Evolutionary conservation across 805 yeast genomes (phyloP), one percentile per base, ranked within the genome.

Genomic region (Komagataella kurtzmanii): DNA sequence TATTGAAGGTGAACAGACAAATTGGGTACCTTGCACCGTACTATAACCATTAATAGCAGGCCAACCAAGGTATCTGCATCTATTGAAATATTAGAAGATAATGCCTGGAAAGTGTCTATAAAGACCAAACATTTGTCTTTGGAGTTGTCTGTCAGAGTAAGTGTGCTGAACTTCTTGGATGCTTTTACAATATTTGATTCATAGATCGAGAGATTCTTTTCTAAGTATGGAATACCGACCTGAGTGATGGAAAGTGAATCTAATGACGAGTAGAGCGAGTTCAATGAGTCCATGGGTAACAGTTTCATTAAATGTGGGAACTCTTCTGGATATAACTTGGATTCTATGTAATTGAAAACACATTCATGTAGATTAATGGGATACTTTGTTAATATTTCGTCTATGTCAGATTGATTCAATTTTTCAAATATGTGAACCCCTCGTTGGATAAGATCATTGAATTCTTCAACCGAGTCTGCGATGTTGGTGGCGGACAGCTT

Each of bases 61-160:
- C 89, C 83, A 3, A 90, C 74, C 19, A 90, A 66, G 0, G 86
- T 79, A 61, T 90, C 98, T 0, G 97, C 98, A 65, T 84, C 90
- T 6, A 87, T 70, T 0, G 73, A 59, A 3, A 71, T 17, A 45
- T 52, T 50, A 7, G 53, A 55, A 2, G 88, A 76, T 21, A 88
- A 59, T 0, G 69, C 65, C 45, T 72, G 66, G 21, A 88, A 68
- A 0, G 89, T 78, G 0, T 72, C 66, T 1, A 75, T 61, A 4
- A 89, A 62, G 1, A 77, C 67, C 3, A 63, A 62, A 21, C 77
- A 64, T 61, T 84, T 83, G 3, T 67, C 65, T 1, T 65, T 55
- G 61, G 78, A 77, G 23, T 73, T 73, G 48, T 73, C 77, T 0
- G 80, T 63, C 17, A 73, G 61, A 6, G 65, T 57, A 23, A 84